Evolutionary conservation across 805 yeast genomes (phyloP), one percentile per base, ranked within the genome.

Genomic region (Sungouiella thailandica): DNA sequence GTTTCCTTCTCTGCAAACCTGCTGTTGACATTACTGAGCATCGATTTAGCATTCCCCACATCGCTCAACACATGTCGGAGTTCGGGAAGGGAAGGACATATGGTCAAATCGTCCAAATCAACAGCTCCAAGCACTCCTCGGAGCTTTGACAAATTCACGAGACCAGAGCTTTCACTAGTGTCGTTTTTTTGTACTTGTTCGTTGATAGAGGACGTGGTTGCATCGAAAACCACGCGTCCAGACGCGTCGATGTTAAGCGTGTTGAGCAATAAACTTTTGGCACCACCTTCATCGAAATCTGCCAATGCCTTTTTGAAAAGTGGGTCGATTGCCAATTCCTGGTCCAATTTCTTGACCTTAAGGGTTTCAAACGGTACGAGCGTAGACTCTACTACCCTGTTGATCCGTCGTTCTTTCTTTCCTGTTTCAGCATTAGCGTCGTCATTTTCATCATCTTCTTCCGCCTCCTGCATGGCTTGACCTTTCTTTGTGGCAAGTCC

Each of bases 281-380:
- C 80, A 3, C 93, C 90, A 25, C 89, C 89, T 59, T 83, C 90
- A 53, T 83, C 93, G 46, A 83, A 83, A 33, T 82, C 89, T 0
- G 87, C 77, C 31, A 83, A 60, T 1, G 86, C 82, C 49, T 79
- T 80, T 45, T 80, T 81, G 55, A 83, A 83, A 18, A 83, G 61
- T 0, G 90, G 90, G 56, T 83, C 90, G 23, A 81, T 78, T 23
- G 70, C 70, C 15, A 79, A 55, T 47, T 80, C 87, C 50, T 75
- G 76, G 31, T 80, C 87, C 31, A 79, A 56, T 37, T 76, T 72
- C 46, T 74, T 76, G 45, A 78, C 54, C 39, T 59, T 63, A 8
- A 82, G 60, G 3, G 65, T 46, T 3, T 70, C 74, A 53, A 80
- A 80, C 14, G 45, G 40, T 23, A 47, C 52, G 20, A 47, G 36